A percentile compares a stretch with the other conserved stretches of the same genome.
These are phyloP conservation scores for Bombardia bombarda DNA, from an alignment of 495 filamentous ascomycete genomes.

Conservation along the genomic window DNA sequence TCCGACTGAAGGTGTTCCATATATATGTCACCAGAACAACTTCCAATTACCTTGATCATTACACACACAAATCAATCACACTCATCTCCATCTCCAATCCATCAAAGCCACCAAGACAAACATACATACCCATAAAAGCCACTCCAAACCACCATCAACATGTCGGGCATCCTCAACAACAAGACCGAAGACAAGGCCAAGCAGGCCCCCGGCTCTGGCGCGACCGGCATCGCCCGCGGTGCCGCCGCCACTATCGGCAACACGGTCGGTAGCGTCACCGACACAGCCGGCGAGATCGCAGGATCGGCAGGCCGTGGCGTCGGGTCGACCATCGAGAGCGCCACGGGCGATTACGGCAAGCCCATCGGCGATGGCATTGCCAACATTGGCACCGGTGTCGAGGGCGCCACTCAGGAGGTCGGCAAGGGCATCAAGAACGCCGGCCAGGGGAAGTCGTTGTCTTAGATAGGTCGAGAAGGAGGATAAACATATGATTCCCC, in stretches of 20 bases:
- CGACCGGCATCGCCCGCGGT: constrained; percentile 50
- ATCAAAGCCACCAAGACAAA: too few species aligned
- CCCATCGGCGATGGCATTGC: constrained; percentile 55
- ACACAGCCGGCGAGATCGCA: constrained; percentile 57
- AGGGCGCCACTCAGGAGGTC: constrained; percentile 44
- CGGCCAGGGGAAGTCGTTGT: neutral
- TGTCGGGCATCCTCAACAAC: constrained; percentile 8
- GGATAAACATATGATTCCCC: too few species aligned
- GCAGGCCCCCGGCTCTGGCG: constrained; percentile 39
- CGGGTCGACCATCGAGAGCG: constrained; percentile 53
- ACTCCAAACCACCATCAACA: neutral
- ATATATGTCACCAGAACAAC: too few species aligned
- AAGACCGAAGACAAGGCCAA: constrained; percentile 37
- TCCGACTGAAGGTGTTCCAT: too few species aligned
- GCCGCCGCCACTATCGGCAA: constrained; percentile 47
- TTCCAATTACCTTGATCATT: too few species aligned
- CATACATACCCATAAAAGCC: too few species aligned
- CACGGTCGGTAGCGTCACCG: constrained; percentile 38
- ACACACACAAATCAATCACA: too few species aligned
- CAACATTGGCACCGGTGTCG: constrained; percentile 46
- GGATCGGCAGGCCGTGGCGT: constrained; percentile 54
- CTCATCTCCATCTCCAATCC: too few species aligned
- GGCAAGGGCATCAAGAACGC: constrained; percentile 53
- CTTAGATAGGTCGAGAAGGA: too few species aligned
- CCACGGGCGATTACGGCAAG: constrained; percentile 51